phyloP scores from a whole-genome alignment of 352 stramenopile species.

The Phytophthora pinifolia region DNA sequence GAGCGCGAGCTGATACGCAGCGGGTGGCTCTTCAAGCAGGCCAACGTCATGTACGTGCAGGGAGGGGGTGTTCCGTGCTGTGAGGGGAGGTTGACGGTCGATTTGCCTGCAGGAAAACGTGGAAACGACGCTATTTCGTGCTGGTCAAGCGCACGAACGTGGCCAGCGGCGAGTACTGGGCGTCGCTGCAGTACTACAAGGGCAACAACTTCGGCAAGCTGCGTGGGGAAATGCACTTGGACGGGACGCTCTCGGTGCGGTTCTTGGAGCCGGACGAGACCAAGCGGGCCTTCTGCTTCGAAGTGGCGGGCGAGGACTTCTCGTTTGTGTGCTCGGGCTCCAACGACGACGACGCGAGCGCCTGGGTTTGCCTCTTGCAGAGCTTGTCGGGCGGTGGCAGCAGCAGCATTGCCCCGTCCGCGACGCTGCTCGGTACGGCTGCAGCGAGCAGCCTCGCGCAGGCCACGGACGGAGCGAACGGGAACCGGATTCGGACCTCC shows the following conservation, averaged over 20 bases:
- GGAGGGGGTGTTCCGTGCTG: neutral
- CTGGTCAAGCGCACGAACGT: slow-evolving; percentile 80
- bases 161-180: slow-evolving; percentile 64
- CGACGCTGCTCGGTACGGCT: slow-evolving; percentile 35
- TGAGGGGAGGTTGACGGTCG: slow-evolving; percentile 19
- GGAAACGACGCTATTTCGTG: slow-evolving; percentile 88
- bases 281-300: slow-evolving; percentile 85
- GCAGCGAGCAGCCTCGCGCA: slow-evolving; percentile 39
- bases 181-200: slow-evolving; percentile 86
- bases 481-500: slow-evolving; percentile 29
- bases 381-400: slow-evolving; percentile 49
- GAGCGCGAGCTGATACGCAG: slow-evolving; percentile 49
- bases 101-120: slow-evolving; percentile 64
- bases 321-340: slow-evolving; percentile 77
- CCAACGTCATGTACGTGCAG: slow-evolving; percentile 55
- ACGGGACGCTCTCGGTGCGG: slow-evolving; percentile 62
- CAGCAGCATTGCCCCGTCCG: slow-evolving; percentile 38
- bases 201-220: slow-evolving; percentile 80
- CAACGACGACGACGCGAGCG: slow-evolving; percentile 85
- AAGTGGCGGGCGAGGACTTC: slow-evolving; percentile 70
- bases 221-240: slow-evolving; percentile 75
- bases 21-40: slow-evolving; percentile 64
- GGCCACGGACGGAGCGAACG: slow-evolving; percentile 27
- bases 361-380: slow-evolving; percentile 84
- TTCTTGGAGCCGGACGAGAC: slow-evolving; percentile 80